Evolutionary conservation across 2,329 filamentous ascomycete genomes (phyloP), one percentile per base, ranked within the genome.

Genomic region (Penicillium corylophilum): DNA sequence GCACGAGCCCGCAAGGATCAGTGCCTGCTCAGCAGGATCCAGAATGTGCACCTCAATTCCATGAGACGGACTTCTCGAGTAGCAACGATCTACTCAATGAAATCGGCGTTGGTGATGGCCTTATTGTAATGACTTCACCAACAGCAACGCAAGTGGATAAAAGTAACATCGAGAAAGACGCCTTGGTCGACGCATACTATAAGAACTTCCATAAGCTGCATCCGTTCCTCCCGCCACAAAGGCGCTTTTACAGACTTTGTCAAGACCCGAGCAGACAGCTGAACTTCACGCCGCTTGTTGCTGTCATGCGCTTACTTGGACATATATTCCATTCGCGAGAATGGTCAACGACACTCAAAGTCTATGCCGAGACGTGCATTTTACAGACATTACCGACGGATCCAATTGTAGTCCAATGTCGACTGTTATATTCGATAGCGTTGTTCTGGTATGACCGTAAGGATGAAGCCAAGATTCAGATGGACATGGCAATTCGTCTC

Each of bases 191-290:
- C 36, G 61, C 61, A 13, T 72, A 70, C 48, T 72, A 71, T 47
- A 54, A 59, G 28, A 57, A 64, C 28, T 71, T 72, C 28, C 69
- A 70, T 42, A 44, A 35, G 35, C 59, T 59, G 2, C 69, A 71
- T 45, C 67, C 68, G 1, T 64, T 62, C 16, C 48, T 69, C 9
- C 44, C 65, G 33, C 69, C 68, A 5, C 53, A 33, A 22, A 51
- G 39, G 33, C 46, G 61, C 43, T 39, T 67, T 15, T n/a, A 2
- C 7, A 55, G 23, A 24, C 45, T 59, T 2, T 56, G 47, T 44
- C 51, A 50, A 36, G 51, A 61, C 41, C 54, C 55, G n/a, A 38
- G 22, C 24, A 44, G 15, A 33, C 48, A 57, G 18, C 12, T 20
- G 4, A 46, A 51, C 2, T 48, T 66, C 3, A 46, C 51, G 33